Evolutionary conservation across 306 rosid genomes (phyloP).

Genomic region (Mucuna pruriens): DNA sequence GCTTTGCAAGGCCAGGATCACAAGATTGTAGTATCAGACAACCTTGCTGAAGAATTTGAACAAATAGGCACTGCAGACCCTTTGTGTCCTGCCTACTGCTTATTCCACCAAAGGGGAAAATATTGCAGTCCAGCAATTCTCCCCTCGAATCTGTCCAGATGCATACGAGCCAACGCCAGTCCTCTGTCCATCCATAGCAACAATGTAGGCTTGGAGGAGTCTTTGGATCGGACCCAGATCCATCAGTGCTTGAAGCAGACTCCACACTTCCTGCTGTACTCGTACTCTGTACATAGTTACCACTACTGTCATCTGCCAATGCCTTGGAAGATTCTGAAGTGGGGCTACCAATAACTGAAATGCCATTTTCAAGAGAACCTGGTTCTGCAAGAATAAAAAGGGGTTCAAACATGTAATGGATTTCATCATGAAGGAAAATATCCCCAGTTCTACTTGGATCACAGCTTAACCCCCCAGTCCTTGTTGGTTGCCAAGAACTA

Average conservation of each 20-base stretch:
- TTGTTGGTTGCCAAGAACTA: slow-evolving; percentile 88
- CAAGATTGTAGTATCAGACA: slow-evolving; percentile 92
- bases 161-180: slow-evolving; percentile 99
- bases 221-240: slow-evolving; percentile 75
- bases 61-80: slow-evolving; percentile 95
- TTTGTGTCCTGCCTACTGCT: slow-evolving; percentile 99
- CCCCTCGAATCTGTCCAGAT: slow-evolving; percentile 98
- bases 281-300: slow-evolving; percentile 62
- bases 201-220: slow-evolving; percentile 87
- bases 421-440: slow-evolving; percentile 69
- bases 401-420: slow-evolving; percentile 95
- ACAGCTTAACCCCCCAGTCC: slow-evolving; percentile 74
- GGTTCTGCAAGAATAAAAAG: slow-evolving; percentile 95
- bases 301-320: slow-evolving; percentile 78
- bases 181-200: slow-evolving; percentile 99
- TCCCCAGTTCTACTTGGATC: slow-evolving; percentile 87
- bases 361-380: slow-evolving; percentile 85
- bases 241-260: slow-evolving; percentile 73
- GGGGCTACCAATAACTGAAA: slow-evolving; percentile 64
- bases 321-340: slow-evolving; percentile 77
- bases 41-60: slow-evolving; percentile 97
- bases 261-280: slow-evolving; percentile 68
- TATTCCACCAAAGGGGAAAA: slow-evolving; percentile 97
- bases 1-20: slow-evolving; percentile 79
- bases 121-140: slow-evolving; percentile 88